Evolutionary conservation across 2,329 filamentous ascomycete species (phyloP), one percentile per base, ranked within the genome.

Genomic region (Teratosphaeriaceae sp.): DNA sequence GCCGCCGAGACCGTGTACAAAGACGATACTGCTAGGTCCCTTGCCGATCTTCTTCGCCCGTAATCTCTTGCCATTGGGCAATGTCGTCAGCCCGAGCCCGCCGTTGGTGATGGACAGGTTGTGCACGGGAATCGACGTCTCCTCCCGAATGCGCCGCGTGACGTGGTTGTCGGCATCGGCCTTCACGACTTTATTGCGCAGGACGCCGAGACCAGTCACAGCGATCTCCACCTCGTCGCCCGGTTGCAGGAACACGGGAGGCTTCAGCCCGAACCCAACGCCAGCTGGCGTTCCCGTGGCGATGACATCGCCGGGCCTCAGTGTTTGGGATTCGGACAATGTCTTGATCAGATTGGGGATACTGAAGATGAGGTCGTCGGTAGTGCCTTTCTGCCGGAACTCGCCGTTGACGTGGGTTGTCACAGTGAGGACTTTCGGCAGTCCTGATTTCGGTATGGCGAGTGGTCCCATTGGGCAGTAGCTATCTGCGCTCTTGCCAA

Each of bases 1-100:
- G 2, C 67, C 70, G 3, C 74, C 75, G 0, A 79, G 63, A 5
- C 76, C 75, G 47, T 79, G 76, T n/a, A 79, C 57, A 48, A 78
- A 78, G 19, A 78, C 57, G 5, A 74, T 56, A 1, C 65, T 52
- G 9, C 62, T 65, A 11, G 40, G 44, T 12, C 41, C 44, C 24
- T 11, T 30, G 9, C 44, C 44, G 22, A 56, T 24, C 22, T 47
- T 52, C 38, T 63, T 61, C 51, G 70, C 67, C 49, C 67, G 62
- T 1, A 74, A 53, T 0, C 53, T 50, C 49, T 73, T 75, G 24
- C 58, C 56, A 46, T 65, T 66, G 2, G 37, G 42, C 43, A 73
- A 55, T 0, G 48, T 52, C 1, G 63, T 66, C 1, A 74, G 52
- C 0, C 64, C 62, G 9, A 55, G 49, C 1, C 59, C 58, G 13